phyloP scores from a whole-genome alignment of 164 flowering plant species.

The Annona squamosa region DNA sequence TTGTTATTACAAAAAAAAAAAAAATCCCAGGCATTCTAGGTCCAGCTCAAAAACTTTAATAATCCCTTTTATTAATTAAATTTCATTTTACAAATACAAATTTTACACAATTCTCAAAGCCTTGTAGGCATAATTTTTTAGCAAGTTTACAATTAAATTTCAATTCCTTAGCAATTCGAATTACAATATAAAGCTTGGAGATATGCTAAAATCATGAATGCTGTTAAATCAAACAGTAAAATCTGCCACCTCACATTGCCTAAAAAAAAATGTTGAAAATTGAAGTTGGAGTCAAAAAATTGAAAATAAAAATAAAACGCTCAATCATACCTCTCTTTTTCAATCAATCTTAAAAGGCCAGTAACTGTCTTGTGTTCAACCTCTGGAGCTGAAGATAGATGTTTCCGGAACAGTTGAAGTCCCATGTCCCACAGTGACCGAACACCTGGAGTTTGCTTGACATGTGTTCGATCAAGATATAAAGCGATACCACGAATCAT shows the following conservation, averaged over 20 bases:
- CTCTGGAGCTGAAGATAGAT: conserved; percentile 74
- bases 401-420: conserved; percentile 86
- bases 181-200: too few relatives aligned
- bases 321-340: conserved; percentile 71
- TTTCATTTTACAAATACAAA: background rate
- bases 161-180: too few relatives aligned
- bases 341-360: conserved; percentile 89
- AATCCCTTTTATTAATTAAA: too few relatives aligned
- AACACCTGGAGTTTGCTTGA: conserved; percentile 77
- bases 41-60: too few relatives aligned
- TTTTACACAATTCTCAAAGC: background rate
- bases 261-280: background rate
- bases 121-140: background rate
- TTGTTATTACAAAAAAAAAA: background rate
- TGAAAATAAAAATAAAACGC: background rate
- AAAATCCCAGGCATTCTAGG: background rate
- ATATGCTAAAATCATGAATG: background rate
- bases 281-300: background rate
- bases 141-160: too few relatives aligned
- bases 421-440: conserved; percentile 99
- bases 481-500: conserved; percentile 97
- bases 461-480: conserved; percentile 89
- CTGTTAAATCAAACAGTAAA: too few relatives aligned
- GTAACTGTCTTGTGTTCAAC: conserved; percentile 98
- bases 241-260: background rate